Conservation (phyloP, 495 filamentous ascomycete species). For the Lineolata rhizophorae region DNA sequence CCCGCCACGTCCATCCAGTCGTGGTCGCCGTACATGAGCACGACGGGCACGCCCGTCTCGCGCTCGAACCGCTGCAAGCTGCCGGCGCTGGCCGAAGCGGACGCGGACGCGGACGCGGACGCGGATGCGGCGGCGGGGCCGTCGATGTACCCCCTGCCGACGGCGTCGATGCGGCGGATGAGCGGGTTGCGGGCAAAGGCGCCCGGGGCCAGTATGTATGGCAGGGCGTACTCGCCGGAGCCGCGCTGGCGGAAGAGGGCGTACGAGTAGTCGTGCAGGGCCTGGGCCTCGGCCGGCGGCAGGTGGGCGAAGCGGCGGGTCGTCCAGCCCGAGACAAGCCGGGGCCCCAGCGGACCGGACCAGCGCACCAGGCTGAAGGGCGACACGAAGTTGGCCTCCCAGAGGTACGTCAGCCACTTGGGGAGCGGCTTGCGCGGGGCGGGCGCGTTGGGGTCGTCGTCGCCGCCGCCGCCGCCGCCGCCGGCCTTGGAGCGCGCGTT, state of each 20-base stretch:
- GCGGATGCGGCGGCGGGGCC: constrained; percentile 3
- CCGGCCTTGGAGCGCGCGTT: constrained; percentile 20
- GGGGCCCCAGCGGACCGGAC: constrained; percentile 76
- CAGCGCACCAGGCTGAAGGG: constrained; percentile 81
- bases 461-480: constrained; percentile 1
- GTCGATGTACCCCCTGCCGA: constrained; percentile 34
- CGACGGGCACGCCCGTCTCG: constrained; percentile 62
- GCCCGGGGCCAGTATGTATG: constrained; percentile 82
- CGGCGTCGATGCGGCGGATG: constrained; percentile 66
- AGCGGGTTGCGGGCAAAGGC: constrained; percentile 79
- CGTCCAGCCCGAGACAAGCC: constrained; percentile 88
- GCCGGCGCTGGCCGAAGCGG: constrained; percentile 4
- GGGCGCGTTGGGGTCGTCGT: constrained; percentile 9
- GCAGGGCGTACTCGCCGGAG: constrained; percentile 84
- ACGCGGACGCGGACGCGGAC: constrained; percentile 5
- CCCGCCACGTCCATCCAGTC: constrained; percentile 97
- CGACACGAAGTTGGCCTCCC: constrained; percentile 82
- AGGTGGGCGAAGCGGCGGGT: constrained; percentile 77
- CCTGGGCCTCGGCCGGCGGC: constrained; percentile 56
- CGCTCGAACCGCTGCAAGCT: constrained; percentile 8
- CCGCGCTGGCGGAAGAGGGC: constrained; percentile 82
- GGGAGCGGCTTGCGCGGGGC: constrained; percentile 41
- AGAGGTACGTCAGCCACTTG: constrained; percentile 74
- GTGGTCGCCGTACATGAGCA: constrained; percentile 88
- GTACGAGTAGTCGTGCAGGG: constrained; percentile 80